phyloP scores from a whole-genome alignment of 1,139 yeast genomes.

The Candida sojae region DNA sequence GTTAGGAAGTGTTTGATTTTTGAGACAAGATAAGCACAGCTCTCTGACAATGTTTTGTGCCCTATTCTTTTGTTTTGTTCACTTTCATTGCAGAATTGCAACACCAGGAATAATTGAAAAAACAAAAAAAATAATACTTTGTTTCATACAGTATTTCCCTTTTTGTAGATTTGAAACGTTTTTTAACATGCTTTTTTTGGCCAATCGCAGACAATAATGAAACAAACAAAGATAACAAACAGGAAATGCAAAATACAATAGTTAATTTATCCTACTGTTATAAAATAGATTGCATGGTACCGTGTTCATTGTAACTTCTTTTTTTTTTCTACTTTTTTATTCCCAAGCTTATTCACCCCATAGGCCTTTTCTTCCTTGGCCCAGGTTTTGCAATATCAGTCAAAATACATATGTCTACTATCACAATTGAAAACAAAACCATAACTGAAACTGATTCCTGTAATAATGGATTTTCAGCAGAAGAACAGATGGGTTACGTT shows the following conservation, averaged over 20 bases:
- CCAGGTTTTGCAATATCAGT: not conserved
- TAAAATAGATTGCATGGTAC: too few species aligned
- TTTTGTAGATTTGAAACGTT: constrained; percentile 4
- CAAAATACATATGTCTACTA: not conserved
- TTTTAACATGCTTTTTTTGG: not conserved
- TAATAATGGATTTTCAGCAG: not conserved
- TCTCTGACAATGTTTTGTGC: not conserved
- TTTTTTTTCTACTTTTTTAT: too few species aligned
- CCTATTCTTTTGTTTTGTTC: not conserved
- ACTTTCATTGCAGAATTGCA: not conserved
- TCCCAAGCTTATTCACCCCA: too few species aligned
- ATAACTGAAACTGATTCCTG: too few species aligned
- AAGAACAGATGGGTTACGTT: not conserved
- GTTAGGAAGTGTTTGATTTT: too few species aligned
- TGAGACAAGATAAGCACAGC: too few species aligned
- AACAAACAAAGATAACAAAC: not conserved
- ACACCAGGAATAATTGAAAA: not conserved
- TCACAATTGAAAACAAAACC: not conserved
- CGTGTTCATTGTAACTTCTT: too few species aligned
- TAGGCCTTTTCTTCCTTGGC: too few species aligned
- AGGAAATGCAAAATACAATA: not conserved
- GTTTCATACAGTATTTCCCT: constrained; percentile 2
- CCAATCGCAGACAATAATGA: not conserved
- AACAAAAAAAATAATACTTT: not conserved
- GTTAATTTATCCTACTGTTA: not conserved